A percentile compares a stretch with the other conserved stretches of the same genome.
phyloP scores from a whole-genome alignment of 2,329 filamentous ascomycete genomes.

The Cladophialophora yegresii region DNA sequence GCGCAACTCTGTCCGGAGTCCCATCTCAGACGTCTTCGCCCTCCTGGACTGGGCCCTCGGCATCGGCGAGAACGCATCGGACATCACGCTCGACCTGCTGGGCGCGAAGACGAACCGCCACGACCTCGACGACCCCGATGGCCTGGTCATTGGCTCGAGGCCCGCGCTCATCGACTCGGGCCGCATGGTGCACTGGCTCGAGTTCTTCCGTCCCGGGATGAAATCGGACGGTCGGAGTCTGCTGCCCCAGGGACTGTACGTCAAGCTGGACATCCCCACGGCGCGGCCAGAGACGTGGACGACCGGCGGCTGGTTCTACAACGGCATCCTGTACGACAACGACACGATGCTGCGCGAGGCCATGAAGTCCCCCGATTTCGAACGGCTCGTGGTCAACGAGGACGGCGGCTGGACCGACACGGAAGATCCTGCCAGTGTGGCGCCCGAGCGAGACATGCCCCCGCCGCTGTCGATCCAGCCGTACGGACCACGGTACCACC shows the following conservation, averaged over 20 bases:
- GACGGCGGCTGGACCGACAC: constrained; percentile 36
- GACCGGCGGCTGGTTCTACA: constrained; percentile 57
- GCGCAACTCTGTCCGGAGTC: constrained; percentile 38
- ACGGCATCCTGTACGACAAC: constrained; percentile 56
- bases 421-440: constrained; percentile 15
- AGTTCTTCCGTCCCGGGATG: constrained; percentile 26
- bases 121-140: constrained; percentile 25
- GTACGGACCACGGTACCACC: constrained; percentile 44
- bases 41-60: constrained; percentile 34
- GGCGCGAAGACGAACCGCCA: constrained; percentile 32
- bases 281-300: constrained; percentile 56
- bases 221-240: constrained; percentile 26
- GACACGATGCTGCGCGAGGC: constrained; percentile 53
- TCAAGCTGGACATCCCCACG: constrained; percentile 52
- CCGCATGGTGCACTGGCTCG: constrained; percentile 38
- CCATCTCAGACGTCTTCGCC: constrained; percentile 38
- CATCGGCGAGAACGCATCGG: constrained; percentile 32
- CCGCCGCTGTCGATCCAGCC: constrained; percentile 41
- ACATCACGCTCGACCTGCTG: constrained; percentile 36
- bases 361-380: constrained; percentile 35
- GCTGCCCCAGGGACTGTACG: constrained; percentile 37
- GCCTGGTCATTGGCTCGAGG: constrained; percentile 23
- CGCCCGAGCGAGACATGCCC: constrained; percentile 24
- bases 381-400: constrained; percentile 25
- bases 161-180: constrained; percentile 34